Evolutionary conservation across 208 protist genomes (phyloP).

Genomic region (Ichthyophonus hoferi): DNA sequence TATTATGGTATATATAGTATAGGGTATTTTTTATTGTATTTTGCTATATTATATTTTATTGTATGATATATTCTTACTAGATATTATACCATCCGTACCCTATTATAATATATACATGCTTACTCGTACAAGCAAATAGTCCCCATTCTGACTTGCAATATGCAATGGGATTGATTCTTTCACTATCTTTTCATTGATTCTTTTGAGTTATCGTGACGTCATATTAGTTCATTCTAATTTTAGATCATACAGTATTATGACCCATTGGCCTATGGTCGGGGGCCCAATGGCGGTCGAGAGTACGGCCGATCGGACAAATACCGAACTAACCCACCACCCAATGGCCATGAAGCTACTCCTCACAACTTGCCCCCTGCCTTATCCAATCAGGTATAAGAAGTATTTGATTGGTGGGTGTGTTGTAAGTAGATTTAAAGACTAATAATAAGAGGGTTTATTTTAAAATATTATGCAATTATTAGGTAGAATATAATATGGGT

Average conservation of each 20-base stretch:
- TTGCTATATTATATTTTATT: too few species aligned
- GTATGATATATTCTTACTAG: too few species aligned
- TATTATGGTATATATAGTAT: too few species aligned
- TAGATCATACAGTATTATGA: background rate
- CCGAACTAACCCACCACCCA: background rate
- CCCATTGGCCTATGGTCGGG: background rate
- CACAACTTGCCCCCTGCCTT: background rate
- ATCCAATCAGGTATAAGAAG: background rate
- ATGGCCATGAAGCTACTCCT: background rate
- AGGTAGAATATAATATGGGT: background rate
- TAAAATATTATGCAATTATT: background rate
- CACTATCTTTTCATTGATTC: too few species aligned
- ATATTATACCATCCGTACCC: too few species aligned
- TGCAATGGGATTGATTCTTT: too few species aligned
- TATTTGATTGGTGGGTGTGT: background rate
- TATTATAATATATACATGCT: too few species aligned
- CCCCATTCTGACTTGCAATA: too few species aligned
- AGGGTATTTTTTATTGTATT: too few species aligned
- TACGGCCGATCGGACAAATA: background rate
- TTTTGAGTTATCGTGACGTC: too few species aligned
- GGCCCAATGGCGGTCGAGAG: background rate
- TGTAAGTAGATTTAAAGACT: background rate
- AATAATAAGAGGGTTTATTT: background rate
- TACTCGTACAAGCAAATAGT: too few species aligned
- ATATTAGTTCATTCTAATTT: too few species aligned